These are phyloP conservation scores for Canna indica DNA, from an alignment of 176 grass and related monocot genomes.

Conservation along the genomic window DNA sequence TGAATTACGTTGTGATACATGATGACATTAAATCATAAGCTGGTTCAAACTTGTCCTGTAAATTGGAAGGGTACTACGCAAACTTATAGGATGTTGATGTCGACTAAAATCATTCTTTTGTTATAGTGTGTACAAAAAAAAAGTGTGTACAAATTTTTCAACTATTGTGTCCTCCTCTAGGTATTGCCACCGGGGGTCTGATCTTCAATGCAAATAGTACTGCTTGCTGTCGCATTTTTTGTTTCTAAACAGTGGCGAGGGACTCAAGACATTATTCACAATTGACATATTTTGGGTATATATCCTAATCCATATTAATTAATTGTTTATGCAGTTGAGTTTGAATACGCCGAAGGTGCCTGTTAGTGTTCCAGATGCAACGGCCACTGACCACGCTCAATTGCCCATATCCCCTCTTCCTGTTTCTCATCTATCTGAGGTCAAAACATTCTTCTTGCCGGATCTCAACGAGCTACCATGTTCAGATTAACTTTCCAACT, in stretches of 20 bases:
- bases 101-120: neutral
- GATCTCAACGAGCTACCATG: conserved; percentile 2
- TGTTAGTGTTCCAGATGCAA: neutral
- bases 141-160: neutral
- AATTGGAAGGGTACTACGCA: neutral
- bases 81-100: neutral
- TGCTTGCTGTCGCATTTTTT: neutral
- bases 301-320: too few species aligned
- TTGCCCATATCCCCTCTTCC: neutral
- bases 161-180: neutral
- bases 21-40: neutral
- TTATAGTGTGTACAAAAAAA: neutral
- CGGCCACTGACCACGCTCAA: neutral
- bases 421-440: neutral
- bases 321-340: neutral
- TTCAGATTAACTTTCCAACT: neutral
- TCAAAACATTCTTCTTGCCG: neutral
- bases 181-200: neutral
- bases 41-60: neutral
- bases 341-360: neutral
- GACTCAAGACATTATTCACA: neutral
- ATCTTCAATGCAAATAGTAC: neutral
- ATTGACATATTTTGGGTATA: too few species aligned
- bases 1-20: too few species aligned
- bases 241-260: neutral